Evolutionary conservation across 768 basidiomycete genomes (phyloP), one percentile per base, ranked within the genome.

Genomic region (Mycena latifolia): DNA sequence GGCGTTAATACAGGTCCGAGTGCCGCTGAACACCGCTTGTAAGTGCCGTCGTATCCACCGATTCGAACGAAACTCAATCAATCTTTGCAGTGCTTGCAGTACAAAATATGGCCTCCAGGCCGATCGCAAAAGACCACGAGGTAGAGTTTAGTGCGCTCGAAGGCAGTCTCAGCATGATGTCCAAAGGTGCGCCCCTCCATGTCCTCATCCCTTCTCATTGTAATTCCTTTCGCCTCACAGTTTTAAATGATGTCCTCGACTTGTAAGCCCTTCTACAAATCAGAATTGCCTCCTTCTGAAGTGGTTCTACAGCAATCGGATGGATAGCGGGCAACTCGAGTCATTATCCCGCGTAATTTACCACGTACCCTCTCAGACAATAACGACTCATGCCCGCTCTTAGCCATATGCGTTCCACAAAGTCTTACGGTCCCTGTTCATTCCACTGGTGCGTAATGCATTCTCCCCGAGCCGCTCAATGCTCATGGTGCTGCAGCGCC

Each of bases 101-200:
- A 7, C 93, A 94, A 78, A 93, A 94, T 70, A 86, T 93, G 82
- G 91, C 89, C 0, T 81, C 84, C 6, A 83, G 88, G 18, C 81
- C 84, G 1, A 85, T 93, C 55, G 79, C 83, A 9, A 85, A 85
- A 64, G 82, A 86, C 28, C 86, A 91, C 70, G 85, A 86, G 54
- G 86, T 93, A 54, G 92, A 94, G 79, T 91, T 92, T 65, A 87
- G 86, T 71, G 92, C 89, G 3, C 80, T 92, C 22, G 87, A 88
- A 64, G 88, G 89, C 2, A 88, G 87, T 65, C 73, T 92, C 53
- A 85, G 85, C 61, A 89, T 90, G 87, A 92, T 92, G 92, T 86
- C 86, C 53, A 89, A 90, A 79, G 88, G 88, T 83, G n/a, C 31
- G 20, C 78, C 65, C 22, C 29, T 51, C 24, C 10, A 50, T 27